These are phyloP conservation scores for Tricholoma saponaceum DNA, from an alignment of 768 basidiomycete species.

Conservation along the genomic window DNA sequence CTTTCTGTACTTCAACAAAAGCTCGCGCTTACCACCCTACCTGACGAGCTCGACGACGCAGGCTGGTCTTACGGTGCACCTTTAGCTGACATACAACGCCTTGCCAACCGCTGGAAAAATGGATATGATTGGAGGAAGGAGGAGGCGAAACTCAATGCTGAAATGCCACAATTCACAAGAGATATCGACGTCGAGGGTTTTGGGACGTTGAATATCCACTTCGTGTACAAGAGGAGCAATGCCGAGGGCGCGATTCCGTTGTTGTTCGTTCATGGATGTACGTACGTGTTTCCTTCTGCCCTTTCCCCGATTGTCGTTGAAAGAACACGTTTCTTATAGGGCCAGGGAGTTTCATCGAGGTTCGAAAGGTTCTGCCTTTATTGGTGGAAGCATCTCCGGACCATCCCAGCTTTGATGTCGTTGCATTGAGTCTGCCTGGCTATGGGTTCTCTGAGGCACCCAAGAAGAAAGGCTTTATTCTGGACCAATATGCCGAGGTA, in stretches of 20 bases:
- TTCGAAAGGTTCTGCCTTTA: slow-evolving; percentile 51
- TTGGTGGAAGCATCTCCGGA: slow-evolving; percentile 38
- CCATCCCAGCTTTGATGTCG: slow-evolving; percentile 60
- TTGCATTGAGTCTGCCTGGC: slow-evolving; percentile 55
- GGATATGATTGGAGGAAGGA: slow-evolving; percentile 47
- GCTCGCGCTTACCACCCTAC: slow-evolving; percentile 43
- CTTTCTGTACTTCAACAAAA: slow-evolving; percentile 40
- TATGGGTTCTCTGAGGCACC: slow-evolving; percentile 60
- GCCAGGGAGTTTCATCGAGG: slow-evolving; percentile 48
- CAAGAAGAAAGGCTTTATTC: slow-evolving; percentile 47
- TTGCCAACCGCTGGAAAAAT: slow-evolving; percentile 41
- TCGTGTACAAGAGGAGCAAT: slow-evolving; percentile 44
- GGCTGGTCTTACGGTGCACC: slow-evolving; percentile 48
- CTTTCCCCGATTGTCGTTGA: too few relatives aligned
- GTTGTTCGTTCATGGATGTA: slow-evolving; percentile 51
- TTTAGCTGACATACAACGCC: slow-evolving; percentile 39
- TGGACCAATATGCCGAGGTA: slow-evolving; percentile 52
- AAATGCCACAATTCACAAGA: slow-evolving; percentile 46
- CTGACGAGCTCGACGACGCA: slow-evolving; percentile 52
- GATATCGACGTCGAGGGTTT: slow-evolving; percentile 42
- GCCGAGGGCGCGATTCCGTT: slow-evolving; percentile 41
- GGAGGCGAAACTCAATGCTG: slow-evolving; percentile 43
- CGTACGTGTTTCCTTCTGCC: too few relatives aligned
- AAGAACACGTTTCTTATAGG: background rate
- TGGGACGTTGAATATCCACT: slow-evolving; percentile 47